A percentile compares a stretch with the other conserved stretches of the same genome.
Evolutionary conservation across 257 asterid genomes (phyloP).

Genomic region (Ajuga chamaepitys): DNA sequence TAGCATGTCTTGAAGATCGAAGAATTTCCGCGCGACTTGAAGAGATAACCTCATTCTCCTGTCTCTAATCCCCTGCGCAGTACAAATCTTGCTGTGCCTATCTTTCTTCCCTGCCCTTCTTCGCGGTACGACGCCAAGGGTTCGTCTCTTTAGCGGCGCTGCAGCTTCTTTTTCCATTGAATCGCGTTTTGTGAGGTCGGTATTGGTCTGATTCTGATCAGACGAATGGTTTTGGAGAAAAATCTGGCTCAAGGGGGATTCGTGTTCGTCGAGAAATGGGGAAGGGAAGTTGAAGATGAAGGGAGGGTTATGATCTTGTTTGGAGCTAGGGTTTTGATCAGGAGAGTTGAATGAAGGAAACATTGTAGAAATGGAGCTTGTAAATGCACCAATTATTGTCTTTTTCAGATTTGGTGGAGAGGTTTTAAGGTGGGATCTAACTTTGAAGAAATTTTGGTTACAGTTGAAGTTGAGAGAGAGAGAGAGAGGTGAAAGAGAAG

Average conservation of each 20-base stretch:
- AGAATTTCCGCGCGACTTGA: constrained; percentile 63
- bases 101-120: constrained; percentile 58
- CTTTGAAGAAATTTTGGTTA: background rate
- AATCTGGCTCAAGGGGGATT: constrained; percentile 33
- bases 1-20: constrained; percentile 69
- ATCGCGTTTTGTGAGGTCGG: no score
- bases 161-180: background rate
- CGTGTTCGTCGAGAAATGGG: constrained; percentile 37
- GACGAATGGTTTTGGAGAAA: constrained; percentile 21
- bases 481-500: background rate
- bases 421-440: constrained; percentile 20
- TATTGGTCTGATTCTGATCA: background rate
- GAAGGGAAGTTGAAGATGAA: constrained; percentile 39
- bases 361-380: constrained; percentile 24
- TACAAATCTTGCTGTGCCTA: constrained; percentile 73
- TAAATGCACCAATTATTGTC: constrained; percentile 25
- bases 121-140: constrained; percentile 20
- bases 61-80: constrained; percentile 70
- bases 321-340: constrained; percentile 34
- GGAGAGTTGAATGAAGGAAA: constrained; percentile 34
- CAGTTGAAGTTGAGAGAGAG: background rate
- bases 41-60: constrained; percentile 65
- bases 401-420: constrained; percentile 20
- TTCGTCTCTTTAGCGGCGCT: constrained; percentile 15
- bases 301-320: no score